These are phyloP conservation scores for Chlorella sp. DNA, from an alignment of 139 green algal species.

Conservation along the genomic window DNA sequence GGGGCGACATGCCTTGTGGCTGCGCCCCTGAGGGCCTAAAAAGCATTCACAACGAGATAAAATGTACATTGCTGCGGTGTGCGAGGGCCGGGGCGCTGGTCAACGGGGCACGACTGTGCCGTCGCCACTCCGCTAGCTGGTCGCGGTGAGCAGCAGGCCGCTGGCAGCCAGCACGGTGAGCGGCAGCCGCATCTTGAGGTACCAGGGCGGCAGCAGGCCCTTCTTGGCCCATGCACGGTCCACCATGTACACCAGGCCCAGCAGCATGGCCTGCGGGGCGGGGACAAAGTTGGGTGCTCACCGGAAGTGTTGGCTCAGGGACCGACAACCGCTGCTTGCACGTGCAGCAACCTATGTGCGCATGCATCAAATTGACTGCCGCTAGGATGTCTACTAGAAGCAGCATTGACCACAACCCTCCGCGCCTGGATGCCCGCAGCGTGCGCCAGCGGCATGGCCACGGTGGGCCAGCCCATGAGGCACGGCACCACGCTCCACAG, in stretches of 20 bases:
- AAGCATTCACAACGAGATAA: no score
- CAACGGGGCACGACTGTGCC: neutral
- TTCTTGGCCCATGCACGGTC: slow-evolving; percentile 39
- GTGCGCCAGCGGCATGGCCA: slow-evolving; percentile 60
- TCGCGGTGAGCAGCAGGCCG: slow-evolving; percentile 48
- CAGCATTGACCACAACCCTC: neutral
- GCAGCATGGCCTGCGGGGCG: slow-evolving; percentile 38
- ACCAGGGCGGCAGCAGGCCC: slow-evolving; percentile 57
- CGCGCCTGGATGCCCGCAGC: slow-evolving; percentile 38
- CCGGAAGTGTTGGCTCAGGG: no score
- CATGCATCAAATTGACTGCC: no score
- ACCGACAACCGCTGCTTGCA: no score
- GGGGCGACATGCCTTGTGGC: no score
- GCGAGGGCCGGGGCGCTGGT: no score
- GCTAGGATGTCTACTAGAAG: no score
- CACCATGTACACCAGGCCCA: slow-evolving; percentile 57
- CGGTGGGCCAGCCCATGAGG: slow-evolving; percentile 82
- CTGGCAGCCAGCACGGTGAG: slow-evolving; percentile 53
- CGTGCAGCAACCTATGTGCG: no score
- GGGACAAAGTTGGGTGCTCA: no score
- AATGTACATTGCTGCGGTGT: no score
- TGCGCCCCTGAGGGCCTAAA: no score
- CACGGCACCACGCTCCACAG: slow-evolving; percentile 85
- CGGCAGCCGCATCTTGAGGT: slow-evolving; percentile 58
- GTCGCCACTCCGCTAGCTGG: neutral